Percentiles rank a stretch among this genome's conserved stretches.
phyloP scores from a whole-genome alignment of 2,329 filamentous ascomycete species.

The Beauveria sp. region DNA sequence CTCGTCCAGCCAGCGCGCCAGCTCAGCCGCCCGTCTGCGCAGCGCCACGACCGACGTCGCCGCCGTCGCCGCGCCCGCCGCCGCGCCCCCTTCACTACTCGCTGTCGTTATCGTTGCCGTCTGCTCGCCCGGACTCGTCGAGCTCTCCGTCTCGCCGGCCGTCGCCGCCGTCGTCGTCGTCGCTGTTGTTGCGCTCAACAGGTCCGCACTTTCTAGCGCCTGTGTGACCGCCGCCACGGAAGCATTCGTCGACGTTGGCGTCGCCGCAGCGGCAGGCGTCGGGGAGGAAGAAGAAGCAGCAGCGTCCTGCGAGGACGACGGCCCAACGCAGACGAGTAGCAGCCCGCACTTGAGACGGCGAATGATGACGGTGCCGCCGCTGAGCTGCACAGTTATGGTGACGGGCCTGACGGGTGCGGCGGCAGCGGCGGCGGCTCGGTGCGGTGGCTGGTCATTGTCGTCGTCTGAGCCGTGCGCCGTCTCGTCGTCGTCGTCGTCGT shows the following conservation, averaged over 20 bases:
- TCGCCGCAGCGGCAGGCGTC: constrained; percentile 11
- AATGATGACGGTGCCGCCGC: constrained; percentile 51
- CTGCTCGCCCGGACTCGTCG: constrained; percentile 37
- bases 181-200: not conserved
- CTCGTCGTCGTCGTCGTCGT: constrained; percentile 17
- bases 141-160: constrained; percentile 31
- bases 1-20: constrained; percentile 53
- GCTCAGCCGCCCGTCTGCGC: constrained; percentile 50
- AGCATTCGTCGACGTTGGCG: constrained; percentile 4
- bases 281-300: constrained; percentile 3
- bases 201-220: constrained; percentile 26
- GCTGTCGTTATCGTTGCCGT: constrained; percentile 32
- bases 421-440: constrained; percentile 4
- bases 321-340: constrained; percentile 54
- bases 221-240: constrained; percentile 17
- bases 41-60: constrained; percentile 42
- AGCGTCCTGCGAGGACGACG: constrained; percentile 24
- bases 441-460: not conserved
- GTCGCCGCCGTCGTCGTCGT: not conserved
- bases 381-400: constrained; percentile 52
- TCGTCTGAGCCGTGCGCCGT: constrained; percentile 10
- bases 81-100: constrained; percentile 3
- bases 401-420: constrained; percentile 25
- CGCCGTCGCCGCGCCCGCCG: constrained; percentile 25
- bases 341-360: constrained; percentile 50